Percentiles rank a stretch among this genome's conserved stretches.
phyloP scores from a whole-genome alignment of 163 green algal genomes.

The Scenedesmus sp. region DNA sequence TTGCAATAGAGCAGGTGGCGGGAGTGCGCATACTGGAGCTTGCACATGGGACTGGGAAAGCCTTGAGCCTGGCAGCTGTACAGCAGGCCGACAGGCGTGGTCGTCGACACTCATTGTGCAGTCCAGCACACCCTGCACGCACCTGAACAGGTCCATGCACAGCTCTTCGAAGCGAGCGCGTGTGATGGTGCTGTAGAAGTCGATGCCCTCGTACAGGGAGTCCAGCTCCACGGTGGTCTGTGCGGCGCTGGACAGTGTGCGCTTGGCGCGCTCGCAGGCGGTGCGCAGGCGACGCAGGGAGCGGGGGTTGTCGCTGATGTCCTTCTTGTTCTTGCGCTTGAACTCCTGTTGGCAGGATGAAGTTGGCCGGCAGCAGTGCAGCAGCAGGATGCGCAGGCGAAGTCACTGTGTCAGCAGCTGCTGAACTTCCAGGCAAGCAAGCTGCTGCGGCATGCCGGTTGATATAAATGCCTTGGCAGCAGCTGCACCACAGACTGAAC shows the following conservation, averaged over 20 bases:
- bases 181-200: conserved; percentile 96
- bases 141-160: conserved; percentile 97
- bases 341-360: conserved; percentile 86
- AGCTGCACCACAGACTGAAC: background rate
- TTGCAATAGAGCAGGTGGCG: no score
- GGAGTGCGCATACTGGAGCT: no score
- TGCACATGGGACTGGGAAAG: no score
- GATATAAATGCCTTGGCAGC: background rate
- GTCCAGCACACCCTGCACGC: background rate
- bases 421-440: background rate
- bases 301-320: conserved; percentile 94
- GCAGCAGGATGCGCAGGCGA: background rate
- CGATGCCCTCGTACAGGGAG: conserved; percentile 96
- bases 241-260: conserved; percentile 90
- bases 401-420: background rate
- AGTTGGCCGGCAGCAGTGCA: background rate
- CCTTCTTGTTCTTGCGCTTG: conserved; percentile 99
- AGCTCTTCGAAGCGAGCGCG: conserved; percentile 94
- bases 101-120: no score
- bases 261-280: conserved; percentile 97
- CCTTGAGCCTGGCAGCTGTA: no score
- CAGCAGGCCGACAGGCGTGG: no score
- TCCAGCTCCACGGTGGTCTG: conserved; percentile 99
- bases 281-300: conserved; percentile 93
- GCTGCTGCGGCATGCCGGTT: background rate